A percentile compares a stretch with the other conserved stretches of the same genome.
Evolutionary conservation across 1,284 basidiomycete genomes (phyloP).

Genomic region (Pseudozyma thailandica): DNA sequence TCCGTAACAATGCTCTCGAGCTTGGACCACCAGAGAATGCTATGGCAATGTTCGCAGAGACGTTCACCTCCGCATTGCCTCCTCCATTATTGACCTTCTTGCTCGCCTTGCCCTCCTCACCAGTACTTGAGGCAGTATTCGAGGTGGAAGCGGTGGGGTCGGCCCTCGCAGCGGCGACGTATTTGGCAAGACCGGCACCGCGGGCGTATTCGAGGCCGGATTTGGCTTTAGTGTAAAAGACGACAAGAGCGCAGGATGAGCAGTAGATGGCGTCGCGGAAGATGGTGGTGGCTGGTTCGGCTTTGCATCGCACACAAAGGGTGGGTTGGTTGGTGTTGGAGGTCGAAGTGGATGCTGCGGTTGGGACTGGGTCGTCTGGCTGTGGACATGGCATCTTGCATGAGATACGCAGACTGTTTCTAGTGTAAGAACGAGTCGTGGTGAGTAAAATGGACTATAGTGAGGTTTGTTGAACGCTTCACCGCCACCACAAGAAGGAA

Average conservation of each 20-base stretch:
- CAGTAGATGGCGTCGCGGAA: constrained; percentile 61
- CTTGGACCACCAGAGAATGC: constrained; percentile 31
- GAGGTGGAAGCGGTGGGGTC: constrained; percentile 6
- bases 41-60: constrained; percentile 37
- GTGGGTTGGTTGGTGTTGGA: background rate
- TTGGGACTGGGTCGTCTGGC: constrained; percentile 25
- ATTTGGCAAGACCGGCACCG: constrained; percentile 52
- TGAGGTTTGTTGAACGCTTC: background rate
- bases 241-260: constrained; percentile 41
- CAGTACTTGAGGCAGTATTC: background rate
- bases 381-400: constrained; percentile 48
- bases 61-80: constrained; percentile 29
- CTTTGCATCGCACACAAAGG: constrained; percentile 55
- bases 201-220: constrained; percentile 52
- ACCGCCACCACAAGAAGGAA: constrained; percentile 3
- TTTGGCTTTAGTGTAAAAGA: constrained; percentile 56
- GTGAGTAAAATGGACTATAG: background rate
- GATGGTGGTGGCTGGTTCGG: constrained; percentile 22
- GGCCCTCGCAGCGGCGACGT: constrained; percentile 30
- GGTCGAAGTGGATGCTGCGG: background rate
- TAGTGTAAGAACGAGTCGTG: too few species aligned
- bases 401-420: too few species aligned
- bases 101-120: background rate
- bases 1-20: constrained; percentile 30
- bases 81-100: constrained; percentile 29